These are phyloP conservation scores for Neurospora sp. DNA, from an alignment of 495 filamentous ascomycete genomes.

Conservation along the genomic window DNA sequence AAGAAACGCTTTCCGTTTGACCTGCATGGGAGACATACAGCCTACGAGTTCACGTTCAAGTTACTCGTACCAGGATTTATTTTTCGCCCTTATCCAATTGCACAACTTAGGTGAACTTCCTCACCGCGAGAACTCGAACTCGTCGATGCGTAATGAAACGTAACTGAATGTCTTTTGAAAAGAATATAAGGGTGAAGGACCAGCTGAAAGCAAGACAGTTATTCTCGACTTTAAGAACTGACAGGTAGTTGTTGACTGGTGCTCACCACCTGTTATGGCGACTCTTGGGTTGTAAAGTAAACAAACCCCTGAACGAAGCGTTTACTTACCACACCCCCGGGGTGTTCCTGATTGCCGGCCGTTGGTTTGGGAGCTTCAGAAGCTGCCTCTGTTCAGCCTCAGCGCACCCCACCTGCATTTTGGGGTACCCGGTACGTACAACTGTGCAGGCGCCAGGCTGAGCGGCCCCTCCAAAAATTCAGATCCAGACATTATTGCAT, in stretches of 20 bases:
- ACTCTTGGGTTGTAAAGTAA: not conserved
- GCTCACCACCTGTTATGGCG: not conserved
- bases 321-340: not conserved
- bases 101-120: not conserved
- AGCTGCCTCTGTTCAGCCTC: not conserved
- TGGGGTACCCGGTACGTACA: not conserved
- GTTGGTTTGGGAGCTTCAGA: not conserved
- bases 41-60: not conserved
- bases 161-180: not conserved
- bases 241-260: not conserved
- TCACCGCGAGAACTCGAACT: not conserved
- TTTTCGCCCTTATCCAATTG: not conserved
- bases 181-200: not conserved
- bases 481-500: not conserved
- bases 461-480: not conserved
- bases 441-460: not conserved
- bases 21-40: no score
- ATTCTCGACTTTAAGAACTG: not conserved
- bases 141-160: not conserved
- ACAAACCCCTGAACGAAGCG: not conserved
- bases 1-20: not conserved
- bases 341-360: not conserved
- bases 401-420: not conserved
- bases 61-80: not conserved
- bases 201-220: not conserved